Evolutionary conservation across 768 basidiomycete species (phyloP).

Genomic region (Fomitopsis pulvina): DNA sequence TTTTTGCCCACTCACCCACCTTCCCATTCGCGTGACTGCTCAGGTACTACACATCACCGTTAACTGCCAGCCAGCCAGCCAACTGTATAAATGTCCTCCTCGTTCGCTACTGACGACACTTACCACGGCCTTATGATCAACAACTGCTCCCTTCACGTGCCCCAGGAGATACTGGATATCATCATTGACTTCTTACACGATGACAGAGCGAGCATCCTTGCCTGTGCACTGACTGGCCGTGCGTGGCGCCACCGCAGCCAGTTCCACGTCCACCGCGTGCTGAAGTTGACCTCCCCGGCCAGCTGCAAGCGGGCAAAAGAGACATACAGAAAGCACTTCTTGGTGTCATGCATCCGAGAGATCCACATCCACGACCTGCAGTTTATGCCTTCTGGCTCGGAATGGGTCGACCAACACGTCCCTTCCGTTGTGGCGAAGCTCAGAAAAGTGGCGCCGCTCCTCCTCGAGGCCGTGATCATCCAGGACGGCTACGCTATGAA

Average conservation of each 20-base stretch:
- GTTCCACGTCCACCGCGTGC: background rate
- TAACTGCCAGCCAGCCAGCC: no score
- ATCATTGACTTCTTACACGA: constrained; percentile 12
- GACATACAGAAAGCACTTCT: background rate
- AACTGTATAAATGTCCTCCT: no score
- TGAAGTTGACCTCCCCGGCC: background rate
- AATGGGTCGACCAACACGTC: background rate
- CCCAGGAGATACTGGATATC: constrained; percentile 10
- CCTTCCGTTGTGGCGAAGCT: background rate
- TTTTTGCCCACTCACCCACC: no score
- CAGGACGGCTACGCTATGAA: background rate
- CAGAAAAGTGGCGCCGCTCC: background rate
- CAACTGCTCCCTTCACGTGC: constrained; percentile 1
- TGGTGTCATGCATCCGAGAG: background rate
- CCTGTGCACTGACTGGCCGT: constrained; percentile 7
- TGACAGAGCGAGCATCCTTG: constrained; percentile 5
- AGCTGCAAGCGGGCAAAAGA: background rate
- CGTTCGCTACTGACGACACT: no score
- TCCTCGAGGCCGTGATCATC: background rate
- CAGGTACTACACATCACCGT: no score
- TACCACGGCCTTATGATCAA: background rate
- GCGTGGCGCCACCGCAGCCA: constrained; percentile 7
- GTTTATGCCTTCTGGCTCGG: background rate
- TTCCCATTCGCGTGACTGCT: no score
- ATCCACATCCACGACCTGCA: background rate